Conservation (phyloP, 2,329 filamentous ascomycete species). For the Zasmidium angulare region DNA sequence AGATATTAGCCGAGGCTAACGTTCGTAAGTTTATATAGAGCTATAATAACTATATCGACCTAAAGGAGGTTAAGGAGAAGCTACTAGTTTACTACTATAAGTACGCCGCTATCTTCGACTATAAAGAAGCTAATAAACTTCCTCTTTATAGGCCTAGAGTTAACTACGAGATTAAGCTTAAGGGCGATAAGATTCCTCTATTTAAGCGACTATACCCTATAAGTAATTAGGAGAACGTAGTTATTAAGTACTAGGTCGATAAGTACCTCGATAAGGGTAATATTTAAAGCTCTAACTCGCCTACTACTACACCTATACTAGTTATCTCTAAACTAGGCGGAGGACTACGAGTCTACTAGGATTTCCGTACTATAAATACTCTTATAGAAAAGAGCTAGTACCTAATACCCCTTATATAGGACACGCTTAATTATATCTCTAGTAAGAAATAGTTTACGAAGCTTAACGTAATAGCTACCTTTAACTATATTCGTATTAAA, state of each 20-base stretch:
- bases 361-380: too few species aligned
- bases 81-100: neutral
- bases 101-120: neutral
- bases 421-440: too few species aligned
- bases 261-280: conserved; percentile 7
- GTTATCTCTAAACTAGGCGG: conserved; percentile 6
- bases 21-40: too few species aligned
- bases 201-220: conserved; percentile 9
- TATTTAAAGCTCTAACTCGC: neutral
- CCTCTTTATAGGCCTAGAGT: conserved; percentile 1
- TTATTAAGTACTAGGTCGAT: conserved; percentile 14
- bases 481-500: too few species aligned
- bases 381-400: too few species aligned
- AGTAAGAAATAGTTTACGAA: too few species aligned
- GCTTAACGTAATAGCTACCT: too few species aligned
- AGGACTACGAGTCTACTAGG: too few species aligned
- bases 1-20: neutral
- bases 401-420: too few species aligned
- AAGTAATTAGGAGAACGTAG: neutral
- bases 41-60: too few species aligned
- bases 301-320: conserved; percentile 2
- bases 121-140: neutral
- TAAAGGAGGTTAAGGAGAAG: neutral
- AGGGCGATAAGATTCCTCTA: neutral
- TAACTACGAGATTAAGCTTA: conserved; percentile 9